Conservation (phyloP, 2,329 filamentous ascomycete species). For the Fusarium begoniae region DNA sequence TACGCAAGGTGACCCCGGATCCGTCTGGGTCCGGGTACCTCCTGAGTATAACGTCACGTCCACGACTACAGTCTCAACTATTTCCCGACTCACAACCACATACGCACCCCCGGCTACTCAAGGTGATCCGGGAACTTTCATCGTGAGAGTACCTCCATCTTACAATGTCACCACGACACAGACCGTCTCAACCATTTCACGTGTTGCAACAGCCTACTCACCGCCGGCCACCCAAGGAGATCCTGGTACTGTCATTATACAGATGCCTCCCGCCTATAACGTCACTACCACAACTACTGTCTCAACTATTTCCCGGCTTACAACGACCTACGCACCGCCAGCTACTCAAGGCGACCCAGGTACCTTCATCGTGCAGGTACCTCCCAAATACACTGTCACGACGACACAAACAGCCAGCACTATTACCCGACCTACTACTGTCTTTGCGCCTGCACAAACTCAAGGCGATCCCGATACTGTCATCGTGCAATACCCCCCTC, state of each 20-base stretch:
- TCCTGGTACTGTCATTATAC: constrained; percentile 8
- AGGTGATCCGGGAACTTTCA: constrained; percentile 7
- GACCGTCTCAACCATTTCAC: not conserved
- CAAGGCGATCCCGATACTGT: constrained; percentile 20
- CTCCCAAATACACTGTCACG: not conserved
- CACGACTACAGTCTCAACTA: not conserved
- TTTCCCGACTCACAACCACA: not conserved
- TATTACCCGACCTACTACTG: not conserved
- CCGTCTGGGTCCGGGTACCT: not conserved
- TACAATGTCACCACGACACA: constrained; percentile 3
- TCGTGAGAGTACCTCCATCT: not conserved
- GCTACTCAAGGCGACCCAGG: not conserved
- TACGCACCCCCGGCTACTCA: not conserved
- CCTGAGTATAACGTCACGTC: constrained; percentile 9
- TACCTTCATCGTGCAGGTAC: not conserved
- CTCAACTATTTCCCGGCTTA: not conserved
- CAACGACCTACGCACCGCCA: constrained; percentile 4
- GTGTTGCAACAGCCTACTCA: not conserved
- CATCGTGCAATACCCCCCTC: constrained; percentile 8
- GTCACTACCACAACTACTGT: constrained; percentile 1
- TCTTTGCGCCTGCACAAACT: not conserved
- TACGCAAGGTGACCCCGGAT: constrained; percentile 7
- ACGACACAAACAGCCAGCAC: constrained; percentile 1
- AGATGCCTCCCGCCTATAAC: constrained; percentile 3
- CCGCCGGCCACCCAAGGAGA: not conserved